Conservation (phyloP, 306 rosid species). For the Pachyrhizus erosus region DNA sequence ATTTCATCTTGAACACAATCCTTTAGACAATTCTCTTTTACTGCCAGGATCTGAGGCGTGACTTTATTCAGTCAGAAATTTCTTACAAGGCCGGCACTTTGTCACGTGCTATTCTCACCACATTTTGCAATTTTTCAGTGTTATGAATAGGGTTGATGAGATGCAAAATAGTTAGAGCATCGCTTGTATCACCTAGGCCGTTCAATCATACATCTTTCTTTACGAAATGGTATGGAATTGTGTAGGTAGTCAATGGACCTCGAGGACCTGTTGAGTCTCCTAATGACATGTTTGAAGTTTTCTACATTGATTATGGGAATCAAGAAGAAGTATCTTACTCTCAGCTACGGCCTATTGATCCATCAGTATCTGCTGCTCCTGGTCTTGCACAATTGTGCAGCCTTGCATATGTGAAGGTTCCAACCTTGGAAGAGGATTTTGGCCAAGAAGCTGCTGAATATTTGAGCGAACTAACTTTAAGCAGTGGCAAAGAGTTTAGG, state of each 20-base stretch:
- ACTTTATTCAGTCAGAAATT: slow-evolving; percentile 3
- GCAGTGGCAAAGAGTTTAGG: slow-evolving; percentile 60
- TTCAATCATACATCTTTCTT: not conserved
- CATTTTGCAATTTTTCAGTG: not conserved
- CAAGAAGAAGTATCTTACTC: slow-evolving; percentile 75
- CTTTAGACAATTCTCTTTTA: not conserved
- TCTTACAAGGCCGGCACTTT: not conserved
- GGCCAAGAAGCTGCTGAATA: slow-evolving; percentile 85
- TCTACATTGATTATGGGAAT: slow-evolving; percentile 86
- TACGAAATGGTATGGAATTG: slow-evolving; percentile 20
- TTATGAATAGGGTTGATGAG: slow-evolving; percentile 13
- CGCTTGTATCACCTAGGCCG: not conserved
- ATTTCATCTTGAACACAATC: not conserved
- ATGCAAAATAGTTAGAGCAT: slow-evolving; percentile 6
- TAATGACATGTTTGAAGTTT: slow-evolving; percentile 74
- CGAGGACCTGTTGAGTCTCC: slow-evolving; percentile 75
- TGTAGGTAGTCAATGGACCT: slow-evolving; percentile 75
- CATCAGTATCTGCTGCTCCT: slow-evolving; percentile 70
- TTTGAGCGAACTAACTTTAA: slow-evolving; percentile 61
- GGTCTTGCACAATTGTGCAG: slow-evolving; percentile 81
- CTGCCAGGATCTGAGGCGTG: not conserved
- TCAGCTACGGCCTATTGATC: slow-evolving; percentile 71
- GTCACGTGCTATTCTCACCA: not conserved
- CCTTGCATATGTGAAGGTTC: slow-evolving; percentile 79
- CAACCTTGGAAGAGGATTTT: slow-evolving; percentile 73